Base-by-base conservation (phyloP, 2,329 filamentous ascomycete genomes). In the Colletotrichum cereale region DNA sequence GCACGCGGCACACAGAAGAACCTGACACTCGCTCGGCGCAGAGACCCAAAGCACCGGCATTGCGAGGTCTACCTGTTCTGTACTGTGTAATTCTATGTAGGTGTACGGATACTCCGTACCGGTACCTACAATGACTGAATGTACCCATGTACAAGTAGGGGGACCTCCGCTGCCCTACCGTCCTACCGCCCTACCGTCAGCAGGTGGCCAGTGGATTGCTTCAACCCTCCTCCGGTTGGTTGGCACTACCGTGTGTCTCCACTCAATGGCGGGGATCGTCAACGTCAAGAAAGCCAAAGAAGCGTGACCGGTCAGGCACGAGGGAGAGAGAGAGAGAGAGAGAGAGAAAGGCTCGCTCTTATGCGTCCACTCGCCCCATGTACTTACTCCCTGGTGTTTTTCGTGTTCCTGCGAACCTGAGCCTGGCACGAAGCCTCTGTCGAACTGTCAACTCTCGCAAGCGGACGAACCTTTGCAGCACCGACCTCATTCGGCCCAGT, bases 181-280 rank as follows among this genome's bases (percentile, higher is more conserved):
- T 40, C 14, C 36, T 38, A 16, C 40, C 40, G n/a, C 38, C 16
- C 4, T 24, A 53, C 48, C 26, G 67, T 67, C 63, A 67, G 52
- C 63, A 71, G 67, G 50, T 68, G 53, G 58, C 36, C 38, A 24
- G 57, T 71, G 58, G 68, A 68, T 55, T 72, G 65, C 24, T 61
- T 69, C 44, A 12, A 38, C 44, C 10, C 21, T 36, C 11, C 24
- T 38, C 65, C 63, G 60, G 40, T 69, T 61, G 69, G 69, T 29
- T 53, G 53, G 24, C 52, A 61, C 36, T 47, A 42, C 57, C 52
- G 52, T 44, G 7, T 16, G n/a, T 55, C 26, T 34, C 64, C 64
- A 57, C 57, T 38, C 18, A 3, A 14, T 36, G 29, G 52, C 68
- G 64, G 64, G 57, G 26, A 31, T 58, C 40, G 31, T 42, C 44